phyloP scores from a whole-genome alignment of 768 basidiomycete genomes.

The Panellus pusillus region DNA sequence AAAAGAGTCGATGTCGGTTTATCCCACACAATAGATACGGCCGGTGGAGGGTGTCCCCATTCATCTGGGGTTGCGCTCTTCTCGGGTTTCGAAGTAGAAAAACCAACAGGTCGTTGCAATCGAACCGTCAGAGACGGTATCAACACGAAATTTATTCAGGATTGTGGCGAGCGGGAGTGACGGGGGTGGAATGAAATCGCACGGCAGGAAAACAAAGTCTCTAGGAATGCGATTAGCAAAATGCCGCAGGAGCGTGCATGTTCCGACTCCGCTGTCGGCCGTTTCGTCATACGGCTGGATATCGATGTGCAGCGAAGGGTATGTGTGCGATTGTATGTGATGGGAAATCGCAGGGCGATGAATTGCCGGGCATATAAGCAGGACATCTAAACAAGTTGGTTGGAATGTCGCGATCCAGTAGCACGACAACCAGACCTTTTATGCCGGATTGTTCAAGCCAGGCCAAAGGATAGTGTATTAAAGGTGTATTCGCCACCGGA shows the following conservation, averaged over 20 bases:
- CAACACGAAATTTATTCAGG: constrained; percentile 80
- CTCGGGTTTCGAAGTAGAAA: constrained; percentile 46
- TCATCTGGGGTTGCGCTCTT: constrained; percentile 62
- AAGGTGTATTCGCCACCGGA: constrained; percentile 84
- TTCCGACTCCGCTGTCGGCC: constrained; percentile 63
- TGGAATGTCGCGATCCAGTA: constrained; percentile 10
- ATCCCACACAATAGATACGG: constrained; percentile 68
- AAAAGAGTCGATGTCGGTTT: constrained; percentile 63
- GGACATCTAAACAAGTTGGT: constrained; percentile 57
- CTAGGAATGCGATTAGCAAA: constrained; percentile 74
- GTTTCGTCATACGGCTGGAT: constrained; percentile 81
- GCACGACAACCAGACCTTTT: constrained; percentile 52
- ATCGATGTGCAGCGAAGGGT: constrained; percentile 70
- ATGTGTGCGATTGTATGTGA: constrained; percentile 78
- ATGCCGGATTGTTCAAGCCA: constrained; percentile 91
- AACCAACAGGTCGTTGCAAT: constrained; percentile 73
- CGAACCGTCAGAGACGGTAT: constrained; percentile 60
- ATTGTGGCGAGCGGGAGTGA: constrained; percentile 67
- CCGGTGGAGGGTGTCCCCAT: constrained; percentile 53
- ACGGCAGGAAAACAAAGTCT: constrained; percentile 89
- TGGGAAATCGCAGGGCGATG: constrained; percentile 79
- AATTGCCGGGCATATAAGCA: constrained; percentile 79
- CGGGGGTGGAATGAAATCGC: constrained; percentile 84
- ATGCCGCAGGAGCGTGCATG: constrained; percentile 73
- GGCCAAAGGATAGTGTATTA: constrained; percentile 78